These are phyloP conservation scores for Zea luxurians DNA, from an alignment of 176 grass and related monocot species.

Conservation along the genomic window DNA sequence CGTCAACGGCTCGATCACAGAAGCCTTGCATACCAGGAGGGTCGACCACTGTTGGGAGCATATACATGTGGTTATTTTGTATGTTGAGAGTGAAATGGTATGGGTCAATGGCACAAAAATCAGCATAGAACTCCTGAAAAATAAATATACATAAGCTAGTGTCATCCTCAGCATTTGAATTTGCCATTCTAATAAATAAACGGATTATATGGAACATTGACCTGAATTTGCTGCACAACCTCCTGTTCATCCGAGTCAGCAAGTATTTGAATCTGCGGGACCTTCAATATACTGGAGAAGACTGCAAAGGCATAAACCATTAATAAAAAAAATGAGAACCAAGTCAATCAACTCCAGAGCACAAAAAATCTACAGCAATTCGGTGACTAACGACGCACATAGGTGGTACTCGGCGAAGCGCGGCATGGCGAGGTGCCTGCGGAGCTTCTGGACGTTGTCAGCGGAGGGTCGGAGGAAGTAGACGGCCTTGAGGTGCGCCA, in stretches of 20 bases:
- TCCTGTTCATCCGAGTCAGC: conserved; percentile 97
- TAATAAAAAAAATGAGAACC: background rate
- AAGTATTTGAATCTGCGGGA: conserved; percentile 91
- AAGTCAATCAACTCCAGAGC: conserved; percentile 7
- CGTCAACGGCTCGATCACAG: conserved; percentile 92
- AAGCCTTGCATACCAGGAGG: conserved; percentile 77
- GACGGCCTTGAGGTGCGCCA: conserved; percentile 92
- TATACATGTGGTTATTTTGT: conserved; percentile 78
- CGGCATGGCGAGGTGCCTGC: conserved; percentile 69
- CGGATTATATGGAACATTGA: conserved; percentile 31
- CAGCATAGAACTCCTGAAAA: conserved; percentile 90
- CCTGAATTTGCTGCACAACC: conserved; percentile 97
- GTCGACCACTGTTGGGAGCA: conserved; percentile 76
- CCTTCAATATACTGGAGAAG: conserved; percentile 97
- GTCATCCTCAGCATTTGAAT: conserved; percentile 8
- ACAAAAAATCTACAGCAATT: background rate
- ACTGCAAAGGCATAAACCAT: conserved; percentile 52
- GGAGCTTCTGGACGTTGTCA: conserved; percentile 90
- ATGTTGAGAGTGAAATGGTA: conserved; percentile 95
- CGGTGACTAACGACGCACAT: conserved; percentile 47
- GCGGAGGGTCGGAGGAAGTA: conserved; percentile 84
- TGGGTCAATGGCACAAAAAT: conserved; percentile 86
- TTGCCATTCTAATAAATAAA: conserved; percentile 5
- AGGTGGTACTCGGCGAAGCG: conserved; percentile 92
- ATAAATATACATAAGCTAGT: conserved; percentile 30